Evolutionary conservation across 2,329 filamentous ascomycete species (phyloP), one percentile per base, ranked within the genome.

Genomic region (Davidsoniella eucalypti): DNA sequence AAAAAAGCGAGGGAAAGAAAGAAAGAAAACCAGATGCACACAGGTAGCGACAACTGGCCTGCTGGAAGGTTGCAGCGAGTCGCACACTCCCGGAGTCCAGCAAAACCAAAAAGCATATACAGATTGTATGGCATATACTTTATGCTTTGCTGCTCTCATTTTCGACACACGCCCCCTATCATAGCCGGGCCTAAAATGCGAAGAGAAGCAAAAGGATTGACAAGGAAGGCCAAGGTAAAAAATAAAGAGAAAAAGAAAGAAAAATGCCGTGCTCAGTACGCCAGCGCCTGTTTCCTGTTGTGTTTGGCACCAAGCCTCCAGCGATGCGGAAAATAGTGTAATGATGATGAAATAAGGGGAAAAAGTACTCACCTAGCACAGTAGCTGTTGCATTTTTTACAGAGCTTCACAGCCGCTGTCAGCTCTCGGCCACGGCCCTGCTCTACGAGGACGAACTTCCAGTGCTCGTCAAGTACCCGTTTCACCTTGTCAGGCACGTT

Each of bases 401-500:
- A 98, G 58, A 81, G 80, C 70, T 98, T 96, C 59, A 94, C 87
- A 54, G 87, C 90, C 66, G 87, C 92, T 54, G 90, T 96, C 63
- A 95, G 74, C 66, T 96, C 92, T 67, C 95, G 95, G 58, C 87
- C 84, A 58, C 88, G 84, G 57, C 87, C 87, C 59, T 90, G 83
- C 69, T 98, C 92, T 55, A 96, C 86, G 58, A 95, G 75, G 56
- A 98, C 86, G 67, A 84, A 96, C 66, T 85, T 93, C 92, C 92
- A 98, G 61, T 88, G 80, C 67, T 95, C 86, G 64, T 96, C 86
- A 44, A 98, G 74, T 51, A 94, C 88, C 65, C 86, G 93, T 66
- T 96, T 96, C 61, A 98, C 90, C 61, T 84, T 86, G 57, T 83
- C 82, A 4, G 92, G 92, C 44, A 98, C 92, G 62, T 98, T 98